Evolutionary conservation across 371 early-diverging fungal species (phyloP), one percentile per base, ranked within the genome.

Genomic region (Massospora cicadina): DNA sequence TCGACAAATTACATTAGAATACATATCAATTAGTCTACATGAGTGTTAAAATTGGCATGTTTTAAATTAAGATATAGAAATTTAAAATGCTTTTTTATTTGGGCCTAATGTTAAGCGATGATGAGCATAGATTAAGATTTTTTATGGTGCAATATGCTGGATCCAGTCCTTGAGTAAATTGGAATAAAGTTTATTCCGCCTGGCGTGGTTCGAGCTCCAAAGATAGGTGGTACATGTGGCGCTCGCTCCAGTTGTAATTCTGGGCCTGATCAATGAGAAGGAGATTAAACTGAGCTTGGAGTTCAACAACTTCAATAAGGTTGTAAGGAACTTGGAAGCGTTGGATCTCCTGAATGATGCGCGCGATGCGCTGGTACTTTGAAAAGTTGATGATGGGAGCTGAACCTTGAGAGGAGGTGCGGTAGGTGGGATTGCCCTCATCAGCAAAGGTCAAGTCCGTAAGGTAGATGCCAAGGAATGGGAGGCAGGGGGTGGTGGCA

Each of bases 381-480:
- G 33, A 33, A 58, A 65, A 65, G 27, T 65, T 65, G 7, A 65
- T 29, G 12, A n/a, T n/a, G n/a, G n/a, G n/a, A n/a, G n/a, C n/a
- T n/a, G n/a, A n/a, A n/a, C n/a, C n/a, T n/a, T n/a, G n/a, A n/a
- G n/a, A n/a, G n/a, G n/a, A n/a, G n/a, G n/a, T n/a, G n/a, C n/a
- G n/a, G 55, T 54, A 66, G 59, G 71, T 68, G 0, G 81, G 76
- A 66, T 84, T 86, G 10, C 87, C 85, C 65, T 83, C 85, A 25
- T 82, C 86, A 32, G 86, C 84, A 70, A 90, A 90, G 0, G 89
- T 90, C 70, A 93, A 73, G 67, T 93, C 93, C 2, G 90, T 89
- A 28, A 93, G 75, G 64, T 85, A 91, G n/a, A 90, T 61, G 25
- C 91, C 92, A 27, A 91, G 69, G 65, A 89, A 91, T 0, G 91